phyloP scores from a whole-genome alignment of 208 protist species.

The Wallacemonas sp. region DNA sequence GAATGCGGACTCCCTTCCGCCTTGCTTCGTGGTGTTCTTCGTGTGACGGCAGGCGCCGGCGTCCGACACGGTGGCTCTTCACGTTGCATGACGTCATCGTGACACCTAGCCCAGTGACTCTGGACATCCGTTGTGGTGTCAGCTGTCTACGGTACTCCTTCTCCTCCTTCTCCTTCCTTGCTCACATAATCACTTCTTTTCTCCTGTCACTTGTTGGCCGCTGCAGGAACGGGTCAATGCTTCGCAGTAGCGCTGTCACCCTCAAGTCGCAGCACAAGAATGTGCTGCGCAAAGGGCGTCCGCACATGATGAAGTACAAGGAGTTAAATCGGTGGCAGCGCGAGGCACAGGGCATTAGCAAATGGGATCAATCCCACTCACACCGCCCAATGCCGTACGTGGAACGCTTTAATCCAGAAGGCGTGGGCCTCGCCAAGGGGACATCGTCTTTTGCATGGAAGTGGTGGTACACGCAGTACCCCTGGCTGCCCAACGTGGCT shows the following conservation, averaged over 20 bases:
- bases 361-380: conserved; percentile 87
- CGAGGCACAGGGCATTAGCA: conserved; percentile 86
- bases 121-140: not conserved
- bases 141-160: not conserved
- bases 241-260: conserved; percentile 25
- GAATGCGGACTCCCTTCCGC: too few species aligned
- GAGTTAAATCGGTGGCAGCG: conserved; percentile 91
- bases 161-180: conserved; percentile 16
- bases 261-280: conserved; percentile 84
- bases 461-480: conserved; percentile 93
- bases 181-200: not conserved
- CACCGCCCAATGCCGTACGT: conserved; percentile 74
- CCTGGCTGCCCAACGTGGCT: conserved; percentile 85
- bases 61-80: too few species aligned
- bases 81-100: too few species aligned
- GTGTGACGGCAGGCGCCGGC: too few species aligned
- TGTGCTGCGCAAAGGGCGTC: conserved; percentile 70
- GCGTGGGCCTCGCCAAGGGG: conserved; percentile 80
- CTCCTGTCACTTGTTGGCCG: too few species aligned
- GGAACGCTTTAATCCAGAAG: conserved; percentile 88
- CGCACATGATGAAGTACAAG: conserved; percentile 84
- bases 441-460: conserved; percentile 77
- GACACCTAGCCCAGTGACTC: conserved; percentile 1
- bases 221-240: conserved; percentile 30
- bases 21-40: too few species aligned